A percentile compares a stretch with the other conserved stretches of the same genome.
These are phyloP conservation scores for Chaetoscypha palmicola DNA, from an alignment of 2,329 filamentous ascomycete genomes.

Conservation along the genomic window DNA sequence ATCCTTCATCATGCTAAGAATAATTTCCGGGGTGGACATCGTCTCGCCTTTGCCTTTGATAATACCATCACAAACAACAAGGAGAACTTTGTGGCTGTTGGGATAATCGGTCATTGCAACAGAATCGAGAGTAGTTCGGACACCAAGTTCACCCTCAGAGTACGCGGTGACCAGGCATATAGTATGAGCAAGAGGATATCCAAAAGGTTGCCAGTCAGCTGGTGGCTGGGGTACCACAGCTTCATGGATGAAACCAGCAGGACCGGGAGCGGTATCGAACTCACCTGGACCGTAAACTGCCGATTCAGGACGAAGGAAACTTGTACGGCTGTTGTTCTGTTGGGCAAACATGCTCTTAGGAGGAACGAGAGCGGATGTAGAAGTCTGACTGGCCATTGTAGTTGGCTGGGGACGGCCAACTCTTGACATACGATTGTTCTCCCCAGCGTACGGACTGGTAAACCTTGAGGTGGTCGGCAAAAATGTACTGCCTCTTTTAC, in stretches of 20 bases:
- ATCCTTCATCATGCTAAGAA: constrained; percentile 91
- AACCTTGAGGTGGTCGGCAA: constrained; percentile 92
- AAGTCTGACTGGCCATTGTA: constrained; percentile 87
- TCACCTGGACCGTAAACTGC: constrained; percentile 44
- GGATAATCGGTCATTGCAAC: constrained; percentile 97
- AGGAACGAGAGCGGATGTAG: constrained; percentile 64
- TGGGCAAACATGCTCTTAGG: constrained; percentile 63
- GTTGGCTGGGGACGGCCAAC: constrained; percentile 56
- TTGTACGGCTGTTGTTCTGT: constrained; percentile 54
- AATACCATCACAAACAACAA: constrained; percentile 94
- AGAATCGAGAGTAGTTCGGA: constrained; percentile 91
- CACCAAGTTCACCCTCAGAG: constrained; percentile 87
- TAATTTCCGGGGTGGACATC: constrained; percentile 82
- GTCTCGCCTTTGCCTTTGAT: constrained; percentile 93
- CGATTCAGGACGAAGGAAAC: constrained; percentile 55
- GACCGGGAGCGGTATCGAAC: constrained; percentile 65
- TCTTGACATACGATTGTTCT: constrained; percentile 55
- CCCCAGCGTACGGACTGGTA: constrained; percentile 77
- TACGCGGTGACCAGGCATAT: constrained; percentile 96
- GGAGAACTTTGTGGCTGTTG: constrained; percentile 96
- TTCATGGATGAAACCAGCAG: constrained; percentile 93
- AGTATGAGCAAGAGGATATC: constrained; percentile 85
- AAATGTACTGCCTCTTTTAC: constrained; percentile 77
- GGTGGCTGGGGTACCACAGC: constrained; percentile 93
- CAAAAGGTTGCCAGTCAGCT: constrained; percentile 94